Base-by-base conservation (phyloP, 352 stramenopile genomes). In the Globisporangium paddicum region DNA sequence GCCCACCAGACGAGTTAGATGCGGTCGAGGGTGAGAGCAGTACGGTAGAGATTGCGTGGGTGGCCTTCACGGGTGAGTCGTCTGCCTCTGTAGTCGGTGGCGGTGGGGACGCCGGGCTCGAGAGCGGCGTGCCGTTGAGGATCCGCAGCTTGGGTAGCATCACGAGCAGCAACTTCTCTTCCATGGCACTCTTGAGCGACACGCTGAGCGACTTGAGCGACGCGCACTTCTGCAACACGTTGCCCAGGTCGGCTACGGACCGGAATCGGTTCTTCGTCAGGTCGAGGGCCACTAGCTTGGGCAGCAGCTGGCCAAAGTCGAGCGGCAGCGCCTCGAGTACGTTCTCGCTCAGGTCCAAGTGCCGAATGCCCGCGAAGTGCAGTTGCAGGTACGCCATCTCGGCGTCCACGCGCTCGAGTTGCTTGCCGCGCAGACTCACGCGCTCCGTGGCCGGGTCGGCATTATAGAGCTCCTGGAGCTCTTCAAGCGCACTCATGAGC, bases 301-400 rank as follows among this genome's bases (percentile, higher is more conserved):
- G 72, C 14, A 89, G 42, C 19, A 68, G 56, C 19, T 50, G 10
- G 0, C 68, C 72, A 32, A 91, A 76, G 35, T 73, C 66, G 2
- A 49, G 16, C 7, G 81, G 79, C 0, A 89, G 59, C 19, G 52
- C 34, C 0, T 65, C 63, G 0, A 91, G 67, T 11, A 58, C 45
- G 49, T 91, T 91, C 23, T 81, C 68, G 23, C 77, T 75, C 19
- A 91, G 58, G 32, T 91, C 71, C 19, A 91, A 63, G 45, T 89
- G 75, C 0, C 77, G 75, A 10, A 83, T 57, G 44, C 71, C 41
- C 0, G 68, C 53, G 48, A 89, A 86, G 13, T 88, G 59, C 2
- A 62, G 41, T 16, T 72, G 56, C 0, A 89, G 46, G 57, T 75
- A 89, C 28, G 42, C 53, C 11, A 86, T 48, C 25, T 84, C 67